Evolutionary conservation across 371 early-diverging fungal species (phyloP).

Genomic region (Mucor racemosus): DNA sequence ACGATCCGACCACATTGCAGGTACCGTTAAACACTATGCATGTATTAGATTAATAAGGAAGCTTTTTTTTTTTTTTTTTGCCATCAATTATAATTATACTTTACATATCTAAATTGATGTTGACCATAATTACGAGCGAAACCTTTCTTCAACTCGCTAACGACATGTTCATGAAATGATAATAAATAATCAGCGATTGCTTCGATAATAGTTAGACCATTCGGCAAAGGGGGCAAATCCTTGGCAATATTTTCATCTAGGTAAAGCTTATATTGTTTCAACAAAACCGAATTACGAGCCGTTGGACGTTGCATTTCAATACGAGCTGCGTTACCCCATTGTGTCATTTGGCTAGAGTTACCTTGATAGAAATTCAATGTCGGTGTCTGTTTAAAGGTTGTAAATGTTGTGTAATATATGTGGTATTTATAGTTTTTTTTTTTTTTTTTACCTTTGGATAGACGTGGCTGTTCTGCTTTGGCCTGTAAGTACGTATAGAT

Average conservation of each 20-base stretch:
- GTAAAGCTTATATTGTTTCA: conserved; percentile 54
- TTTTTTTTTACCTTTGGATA: conserved; percentile 57
- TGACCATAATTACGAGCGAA: conserved; percentile 51
- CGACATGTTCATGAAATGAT: conserved; percentile 49
- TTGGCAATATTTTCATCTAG: conserved; percentile 50
- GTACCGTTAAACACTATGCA: conserved; percentile 53
- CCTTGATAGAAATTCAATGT: conserved; percentile 55
- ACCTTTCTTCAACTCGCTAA: conserved; percentile 43
- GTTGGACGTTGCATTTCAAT: conserved; percentile 36
- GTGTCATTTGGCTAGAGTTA: conserved; percentile 51
- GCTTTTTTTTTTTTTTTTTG: too few relatives aligned
- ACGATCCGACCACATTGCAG: conserved; percentile 57
- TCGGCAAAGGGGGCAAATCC: conserved; percentile 42
- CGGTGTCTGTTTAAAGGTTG: conserved; percentile 34
- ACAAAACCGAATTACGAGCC: conserved; percentile 37
- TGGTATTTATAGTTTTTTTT: conserved; percentile 5
- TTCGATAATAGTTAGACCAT: conserved; percentile 48
- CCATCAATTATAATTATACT: background rate
- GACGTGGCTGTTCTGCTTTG: conserved; percentile 59
- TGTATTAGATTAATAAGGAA: too few relatives aligned
- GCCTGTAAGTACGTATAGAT: conserved; percentile 32
- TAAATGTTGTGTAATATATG: background rate
- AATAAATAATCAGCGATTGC: conserved; percentile 54
- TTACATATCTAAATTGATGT: conserved; percentile 49
- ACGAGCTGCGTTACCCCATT: conserved; percentile 43